Base-by-base conservation (phyloP, 176 grass and related monocot genomes). In the Oryza glumipatula region DNA sequence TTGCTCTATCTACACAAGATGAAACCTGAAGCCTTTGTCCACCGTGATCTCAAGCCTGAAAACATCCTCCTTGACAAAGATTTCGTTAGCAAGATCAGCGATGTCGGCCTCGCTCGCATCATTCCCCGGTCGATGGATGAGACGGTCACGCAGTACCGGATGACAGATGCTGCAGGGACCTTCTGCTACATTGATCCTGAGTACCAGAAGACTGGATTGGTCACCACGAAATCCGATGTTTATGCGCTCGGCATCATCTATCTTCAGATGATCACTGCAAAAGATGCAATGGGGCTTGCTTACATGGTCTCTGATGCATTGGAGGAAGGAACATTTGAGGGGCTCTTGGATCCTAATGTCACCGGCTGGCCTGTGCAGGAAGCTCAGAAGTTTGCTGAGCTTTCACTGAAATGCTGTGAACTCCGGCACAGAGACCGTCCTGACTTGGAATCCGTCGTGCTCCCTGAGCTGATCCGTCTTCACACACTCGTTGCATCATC, bases 181-280 rank as follows among this genome's bases (percentile, higher is more conserved):
- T 97, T 97, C 80, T 97, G 91, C 82, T 97, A 97, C 91, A 97
- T 97, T 68, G 94, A 97, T 88, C 94, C 91, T 4, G 94, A 97
- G 78, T 97, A 97, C 78, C 94, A 97, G 87, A 94, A 97, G 80
- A 94, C 94, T 0, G 91, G 94, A 64, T 33, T 97, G 76, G 87
- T 94, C 63, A 73, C 82, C 72, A 92, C 89, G 19, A 94, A 97
- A 80, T 94, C 94, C 8, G 94, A 97, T 22, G 88, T 97, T 15
- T 97, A 97, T 66, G 91, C 94, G 21, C 91, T 97, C 8, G 94
- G 94, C 15, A 80, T 97, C 58, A 90, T 94, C 67, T 90, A 84
- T 71, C 94, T 97, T 45, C 94, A 97, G 87, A 78, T 97, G 74
- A 74, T 97, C 73, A 94, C 94, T 23, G 94, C 66, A 33, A 84